A percentile compares a stretch with the other conserved stretches of the same genome.
Conservation (phyloP, 768 basidiomycete species). For the Rhodotorula diobovata region DNA sequence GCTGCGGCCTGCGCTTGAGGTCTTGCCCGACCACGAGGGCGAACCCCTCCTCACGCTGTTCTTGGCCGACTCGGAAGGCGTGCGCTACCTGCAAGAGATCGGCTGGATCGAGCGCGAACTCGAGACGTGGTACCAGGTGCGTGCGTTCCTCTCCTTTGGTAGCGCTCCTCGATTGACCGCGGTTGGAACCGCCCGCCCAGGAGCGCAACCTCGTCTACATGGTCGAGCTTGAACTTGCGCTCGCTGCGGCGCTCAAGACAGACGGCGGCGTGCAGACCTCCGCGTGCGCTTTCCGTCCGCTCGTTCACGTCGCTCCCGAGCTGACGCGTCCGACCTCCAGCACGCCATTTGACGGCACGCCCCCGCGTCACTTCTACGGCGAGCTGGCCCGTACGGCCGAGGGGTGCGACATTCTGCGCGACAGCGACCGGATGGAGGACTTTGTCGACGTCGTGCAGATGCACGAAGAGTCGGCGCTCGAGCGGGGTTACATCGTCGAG, state of each 20-base stretch:
- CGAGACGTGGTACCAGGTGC: conserved; percentile 90
- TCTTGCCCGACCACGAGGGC: conserved; percentile 79
- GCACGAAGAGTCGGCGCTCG: conserved; percentile 64
- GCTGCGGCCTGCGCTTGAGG: conserved; percentile 91
- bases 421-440: conserved; percentile 83
- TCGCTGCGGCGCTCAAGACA: conserved; percentile 54
- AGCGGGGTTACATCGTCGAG: conserved; percentile 76
- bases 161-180: too few relatives aligned
- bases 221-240: conserved; percentile 85
- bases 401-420: conserved; percentile 82
- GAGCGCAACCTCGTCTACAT: conserved; percentile 91
- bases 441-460: conserved; percentile 85
- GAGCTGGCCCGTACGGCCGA: conserved; percentile 96
- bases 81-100: conserved; percentile 82
- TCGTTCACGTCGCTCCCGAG: neutral
- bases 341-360: conserved; percentile 76
- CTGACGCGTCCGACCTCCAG: neutral
- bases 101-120: conserved; percentile 92
- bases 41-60: conserved; percentile 88
- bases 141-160: too few relatives aligned
- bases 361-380: conserved; percentile 94
- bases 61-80: conserved; percentile 88
- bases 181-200: too few relatives aligned
- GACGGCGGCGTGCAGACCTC: neutral
- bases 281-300: neutral